Evolutionary conservation across 164 flowering plant genomes (phyloP).

Genomic region (Aristolochia contorta): DNA sequence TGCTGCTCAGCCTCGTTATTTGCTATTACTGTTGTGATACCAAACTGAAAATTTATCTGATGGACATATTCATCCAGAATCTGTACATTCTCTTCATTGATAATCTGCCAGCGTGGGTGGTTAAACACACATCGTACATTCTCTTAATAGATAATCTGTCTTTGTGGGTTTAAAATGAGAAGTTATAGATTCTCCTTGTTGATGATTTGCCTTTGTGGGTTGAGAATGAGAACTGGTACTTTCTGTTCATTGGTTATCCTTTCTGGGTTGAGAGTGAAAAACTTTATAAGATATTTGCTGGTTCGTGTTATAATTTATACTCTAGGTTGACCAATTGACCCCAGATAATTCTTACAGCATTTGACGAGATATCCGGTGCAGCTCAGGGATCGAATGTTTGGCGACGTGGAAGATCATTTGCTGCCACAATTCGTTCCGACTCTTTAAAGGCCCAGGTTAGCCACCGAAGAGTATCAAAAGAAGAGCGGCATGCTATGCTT

Average conservation of each 20-base stretch:
- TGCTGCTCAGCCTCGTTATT: too few relatives aligned
- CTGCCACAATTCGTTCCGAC: slow-evolving; percentile 41
- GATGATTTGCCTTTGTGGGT: background rate
- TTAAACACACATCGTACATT: too few relatives aligned
- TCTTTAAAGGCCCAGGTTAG: slow-evolving; percentile 14
- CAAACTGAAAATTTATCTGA: too few relatives aligned
- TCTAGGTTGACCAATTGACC: background rate
- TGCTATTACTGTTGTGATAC: too few relatives aligned
- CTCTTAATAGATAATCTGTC: too few relatives aligned
- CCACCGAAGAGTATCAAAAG: slow-evolving; percentile 26
- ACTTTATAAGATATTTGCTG: background rate
- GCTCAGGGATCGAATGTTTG: slow-evolving; percentile 10
- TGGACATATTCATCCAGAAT: too few relatives aligned
- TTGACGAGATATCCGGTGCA: slow-evolving; percentile 7
- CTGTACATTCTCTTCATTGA: background rate
- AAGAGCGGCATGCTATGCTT: slow-evolving; percentile 41
- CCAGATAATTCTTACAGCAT: slow-evolving; percentile 5
- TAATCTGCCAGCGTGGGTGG: too few relatives aligned
- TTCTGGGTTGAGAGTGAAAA: too few relatives aligned
- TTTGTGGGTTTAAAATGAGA: too few relatives aligned
- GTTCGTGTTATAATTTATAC: background rate
- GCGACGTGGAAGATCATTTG: slow-evolving; percentile 32
- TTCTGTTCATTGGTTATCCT: too few relatives aligned
- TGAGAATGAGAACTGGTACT: background rate
- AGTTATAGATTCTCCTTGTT: too few relatives aligned